Conservation (phyloP, 768 basidiomycete species). For the Collybiopsis luxurians region DNA sequence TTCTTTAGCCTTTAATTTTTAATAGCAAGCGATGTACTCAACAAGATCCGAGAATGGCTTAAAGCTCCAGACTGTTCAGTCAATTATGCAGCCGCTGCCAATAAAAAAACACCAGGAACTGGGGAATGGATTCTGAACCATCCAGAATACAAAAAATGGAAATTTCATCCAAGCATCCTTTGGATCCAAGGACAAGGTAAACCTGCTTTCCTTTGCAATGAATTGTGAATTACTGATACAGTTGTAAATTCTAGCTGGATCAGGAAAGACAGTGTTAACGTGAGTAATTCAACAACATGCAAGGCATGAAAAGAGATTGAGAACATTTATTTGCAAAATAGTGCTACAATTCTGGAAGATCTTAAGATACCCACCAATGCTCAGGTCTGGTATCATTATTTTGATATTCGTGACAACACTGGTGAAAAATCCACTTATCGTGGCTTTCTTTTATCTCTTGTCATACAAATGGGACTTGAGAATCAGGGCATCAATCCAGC, state of each 20-base stretch:
- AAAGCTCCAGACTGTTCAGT: background rate
- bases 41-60: background rate
- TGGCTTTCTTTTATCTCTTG: background rate
- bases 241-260: no score
- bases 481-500: no score
- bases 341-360: background rate
- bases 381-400: background rate
- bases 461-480: background rate
- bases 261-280: no score
- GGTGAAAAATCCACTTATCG: background rate
- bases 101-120: background rate
- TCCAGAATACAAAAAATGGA: background rate
- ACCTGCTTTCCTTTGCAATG: no score
- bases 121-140: background rate
- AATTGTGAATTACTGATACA: no score
- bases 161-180: background rate
- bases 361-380: background rate
- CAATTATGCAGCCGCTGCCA: background rate
- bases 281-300: no score
- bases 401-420: constrained; percentile 3
- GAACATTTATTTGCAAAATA: no score
- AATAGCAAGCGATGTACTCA: background rate
- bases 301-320: no score
- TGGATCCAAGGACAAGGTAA: background rate
- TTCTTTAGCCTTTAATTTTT: background rate